Evolutionary conservation across 768 basidiomycete species (phyloP), one percentile per base, ranked within the genome.

Genomic region (Lyophyllum semitale): DNA sequence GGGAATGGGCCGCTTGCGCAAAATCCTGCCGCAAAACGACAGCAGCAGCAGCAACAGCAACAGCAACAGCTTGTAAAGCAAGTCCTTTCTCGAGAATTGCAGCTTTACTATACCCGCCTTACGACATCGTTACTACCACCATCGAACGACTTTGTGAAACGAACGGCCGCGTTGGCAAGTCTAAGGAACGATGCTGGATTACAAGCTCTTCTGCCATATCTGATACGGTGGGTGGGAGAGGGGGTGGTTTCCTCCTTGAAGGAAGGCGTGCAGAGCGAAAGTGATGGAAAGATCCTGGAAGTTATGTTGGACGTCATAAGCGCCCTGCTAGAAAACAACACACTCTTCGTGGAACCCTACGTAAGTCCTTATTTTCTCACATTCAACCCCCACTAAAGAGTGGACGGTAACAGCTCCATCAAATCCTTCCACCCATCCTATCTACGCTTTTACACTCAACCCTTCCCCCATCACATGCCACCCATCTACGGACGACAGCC

Each of bases 341-440:
- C 91, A 0, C 76, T 99, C 5, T 98, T 98, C 67, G 85, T 98
- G 22, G 97, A 99, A 71, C 97, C 96, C 41, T 98, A 97, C 67
- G 95, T 97, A 65, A 67, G 92, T 80, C 9, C n/a, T 26, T 44
- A 8, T 52, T 8, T n/a, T n/a, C n/a, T n/a, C n/a, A n/a, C n/a
- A n/a, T n/a, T n/a, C n/a, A 13, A 18, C 44, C 47, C n/a, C 43
- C 38, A 26, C 18, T 38, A 18, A 18, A 58, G 40, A n/a, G 37
- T 25, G 48, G 12, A 13, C 23, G 9, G 11, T 26, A 32, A 32
- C 60, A 98, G 95, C 81, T 98, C 4, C 97, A 98, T 65, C 96
- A 98, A 88, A 80, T 98, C 13, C 83, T 98, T 0, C 95, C 95
- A 1, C 89, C 95, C 0, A 83, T 98, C 49, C 84, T 99, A 29